These are phyloP conservation scores for Penicillium malachiteum DNA, from an alignment of 495 filamentous ascomycete genomes.

Conservation along the genomic window DNA sequence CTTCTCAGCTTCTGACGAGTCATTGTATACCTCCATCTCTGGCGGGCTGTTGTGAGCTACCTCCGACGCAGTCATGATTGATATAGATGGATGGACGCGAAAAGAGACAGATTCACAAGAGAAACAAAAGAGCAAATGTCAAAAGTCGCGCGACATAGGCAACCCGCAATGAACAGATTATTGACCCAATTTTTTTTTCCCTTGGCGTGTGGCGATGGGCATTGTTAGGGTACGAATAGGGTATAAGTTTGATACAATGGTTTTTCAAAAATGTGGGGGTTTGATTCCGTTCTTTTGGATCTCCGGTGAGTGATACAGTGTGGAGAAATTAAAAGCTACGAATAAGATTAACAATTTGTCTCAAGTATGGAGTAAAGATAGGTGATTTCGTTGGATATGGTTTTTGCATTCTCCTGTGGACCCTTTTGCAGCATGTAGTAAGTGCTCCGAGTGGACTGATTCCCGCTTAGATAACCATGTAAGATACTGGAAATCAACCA, in stretches of 20 bases:
- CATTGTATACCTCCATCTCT: conserved; percentile 18
- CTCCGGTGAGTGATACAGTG: neutral
- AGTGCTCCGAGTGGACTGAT: neutral
- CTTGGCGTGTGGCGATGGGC: conserved; percentile 26
- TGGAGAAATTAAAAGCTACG: neutral
- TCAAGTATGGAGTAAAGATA: neutral
- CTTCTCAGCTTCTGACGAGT: conserved; percentile 18
- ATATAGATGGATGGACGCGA: neutral
- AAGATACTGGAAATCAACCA: neutral
- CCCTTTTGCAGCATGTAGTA: neutral
- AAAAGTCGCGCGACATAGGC: conserved; percentile 12
- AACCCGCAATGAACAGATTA: conserved; percentile 14
- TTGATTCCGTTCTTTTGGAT: neutral
- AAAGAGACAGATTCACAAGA: neutral
- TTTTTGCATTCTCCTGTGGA: neutral
- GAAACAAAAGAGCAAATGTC: conserved; percentile 2
- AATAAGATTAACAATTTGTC: neutral
- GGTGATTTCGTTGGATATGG: neutral
- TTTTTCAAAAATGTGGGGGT: neutral
- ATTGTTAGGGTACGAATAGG: conserved; percentile 1
- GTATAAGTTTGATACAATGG: neutral
- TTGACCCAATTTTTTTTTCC: conserved; percentile 21
- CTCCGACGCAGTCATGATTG: conserved; percentile 17
- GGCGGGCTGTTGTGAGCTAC: conserved; percentile 8
- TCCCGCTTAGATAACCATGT: neutral